Evolutionary conservation across 31 red algal genomes (phyloP).

Genomic region (Pterothamnion heteromorphum): DNA sequence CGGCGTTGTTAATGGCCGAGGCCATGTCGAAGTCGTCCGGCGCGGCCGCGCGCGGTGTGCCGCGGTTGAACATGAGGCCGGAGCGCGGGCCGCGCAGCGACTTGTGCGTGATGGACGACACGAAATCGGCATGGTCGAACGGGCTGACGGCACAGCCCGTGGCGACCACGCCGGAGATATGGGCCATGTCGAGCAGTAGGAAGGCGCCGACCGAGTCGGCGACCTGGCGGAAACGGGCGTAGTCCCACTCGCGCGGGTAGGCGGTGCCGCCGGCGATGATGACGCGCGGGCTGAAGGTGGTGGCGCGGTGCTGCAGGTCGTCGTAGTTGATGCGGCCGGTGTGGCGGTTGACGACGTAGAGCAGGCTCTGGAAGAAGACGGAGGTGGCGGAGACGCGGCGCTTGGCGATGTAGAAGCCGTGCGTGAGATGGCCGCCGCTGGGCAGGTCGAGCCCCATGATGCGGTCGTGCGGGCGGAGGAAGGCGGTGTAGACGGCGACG

Average conservation of each 20-base stretch:
- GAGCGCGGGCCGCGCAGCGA: slow-evolving; percentile 87
- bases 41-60: slow-evolving; percentile 52
- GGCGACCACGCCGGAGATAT: slow-evolving; percentile 96
- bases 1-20: slow-evolving; percentile 94
- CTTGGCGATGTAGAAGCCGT: slow-evolving; percentile 93
- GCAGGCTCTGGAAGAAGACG: slow-evolving; percentile 98
- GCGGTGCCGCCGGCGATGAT: slow-evolving; percentile 91
- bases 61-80: slow-evolving; percentile 93
- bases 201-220: slow-evolving; percentile 81
- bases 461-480: slow-evolving; percentile 91
- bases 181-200: slow-evolving; percentile 97
- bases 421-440: slow-evolving; percentile 89
- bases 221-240: slow-evolving; percentile 73
- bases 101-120: slow-evolving; percentile 97
- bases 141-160: slow-evolving; percentile 64
- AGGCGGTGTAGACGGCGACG: slow-evolving; percentile 93
- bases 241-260: slow-evolving; percentile 99
- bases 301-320: slow-evolving; percentile 60
- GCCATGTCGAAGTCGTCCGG: too few relatives aligned
- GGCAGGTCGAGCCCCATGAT: slow-evolving; percentile 97
- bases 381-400: slow-evolving; percentile 89
- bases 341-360: slow-evolving; percentile 69
- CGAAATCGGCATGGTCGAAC: slow-evolving; percentile 88
- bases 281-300: slow-evolving; percentile 68
- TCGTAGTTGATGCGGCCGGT: slow-evolving; percentile 95